phyloP scores from a whole-genome alignment of 495 filamentous ascomycete genomes.

The Talaromyces thailandensis region DNA sequence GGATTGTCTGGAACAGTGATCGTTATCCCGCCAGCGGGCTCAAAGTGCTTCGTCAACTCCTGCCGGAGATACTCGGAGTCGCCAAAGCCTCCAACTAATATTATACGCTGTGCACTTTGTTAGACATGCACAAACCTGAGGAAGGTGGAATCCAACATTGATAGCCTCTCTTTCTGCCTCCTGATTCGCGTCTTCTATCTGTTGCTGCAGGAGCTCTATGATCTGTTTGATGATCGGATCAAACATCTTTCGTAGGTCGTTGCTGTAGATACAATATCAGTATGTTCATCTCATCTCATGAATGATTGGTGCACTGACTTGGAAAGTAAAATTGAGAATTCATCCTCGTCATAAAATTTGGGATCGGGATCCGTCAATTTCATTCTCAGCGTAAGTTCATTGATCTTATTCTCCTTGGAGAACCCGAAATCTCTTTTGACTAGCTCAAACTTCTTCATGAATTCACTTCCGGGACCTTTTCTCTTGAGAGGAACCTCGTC shows the following conservation, averaged over 20 bases:
- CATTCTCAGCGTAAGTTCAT: slow-evolving; percentile 1
- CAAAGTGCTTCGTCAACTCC: slow-evolving; percentile 24
- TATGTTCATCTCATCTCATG: background rate
- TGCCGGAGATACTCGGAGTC: slow-evolving; percentile 52
- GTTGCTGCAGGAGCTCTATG: slow-evolving; percentile 47
- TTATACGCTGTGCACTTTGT: slow-evolving; percentile 33
- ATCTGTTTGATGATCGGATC: slow-evolving; percentile 47
- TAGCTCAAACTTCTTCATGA: slow-evolving; percentile 7
- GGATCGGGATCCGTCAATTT: background rate
- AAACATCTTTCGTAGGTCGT: slow-evolving; percentile 38
- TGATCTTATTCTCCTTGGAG: background rate
- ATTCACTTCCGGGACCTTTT: slow-evolving; percentile 4
- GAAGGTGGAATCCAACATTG: background rate
- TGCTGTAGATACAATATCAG: background rate
- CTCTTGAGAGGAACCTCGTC: background rate
- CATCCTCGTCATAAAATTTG: slow-evolving; percentile 3
- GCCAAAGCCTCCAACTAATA: slow-evolving; percentile 57
- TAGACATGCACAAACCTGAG: background rate
- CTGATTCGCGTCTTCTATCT: slow-evolving; percentile 25
- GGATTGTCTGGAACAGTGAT: background rate
- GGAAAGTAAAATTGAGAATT: background rate
- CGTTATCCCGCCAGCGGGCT: background rate
- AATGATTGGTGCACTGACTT: background rate
- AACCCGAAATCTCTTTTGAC: slow-evolving; percentile 6
- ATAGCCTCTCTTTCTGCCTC: slow-evolving; percentile 23